Percentiles rank a stretch among this genome's conserved stretches.
Evolutionary conservation across 208 protist species (phyloP).

Genomic region (Leishmania lainsoni): DNA sequence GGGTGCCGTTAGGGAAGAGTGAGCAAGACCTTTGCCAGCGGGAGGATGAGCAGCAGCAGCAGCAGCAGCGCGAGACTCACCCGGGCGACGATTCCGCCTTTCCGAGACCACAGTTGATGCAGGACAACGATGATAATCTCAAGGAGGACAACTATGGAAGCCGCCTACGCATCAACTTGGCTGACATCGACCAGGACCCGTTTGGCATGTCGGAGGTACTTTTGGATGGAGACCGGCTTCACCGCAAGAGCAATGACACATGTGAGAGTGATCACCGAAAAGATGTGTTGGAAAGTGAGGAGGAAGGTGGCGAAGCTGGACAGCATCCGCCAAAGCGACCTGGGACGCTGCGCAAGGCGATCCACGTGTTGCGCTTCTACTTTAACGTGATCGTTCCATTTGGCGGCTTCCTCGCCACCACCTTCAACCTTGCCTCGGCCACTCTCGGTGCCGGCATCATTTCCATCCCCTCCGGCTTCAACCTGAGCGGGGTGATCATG

Average conservation of each 20-base stretch:
- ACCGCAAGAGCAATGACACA: slow-evolving; percentile 5
- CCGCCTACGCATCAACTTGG: slow-evolving; percentile 30
- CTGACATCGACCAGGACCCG: slow-evolving; percentile 23
- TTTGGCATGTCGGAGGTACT: slow-evolving; percentile 13
- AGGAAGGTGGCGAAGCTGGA: neutral
- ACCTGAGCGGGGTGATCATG: slow-evolving; percentile 53
- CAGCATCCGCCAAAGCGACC: neutral
- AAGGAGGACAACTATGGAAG: slow-evolving; percentile 26
- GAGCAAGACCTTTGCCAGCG: neutral
- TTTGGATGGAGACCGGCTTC: slow-evolving; percentile 19
- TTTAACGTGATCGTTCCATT: slow-evolving; percentile 49
- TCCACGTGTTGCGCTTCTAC: slow-evolving; percentile 10
- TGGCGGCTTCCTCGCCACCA: slow-evolving; percentile 44
- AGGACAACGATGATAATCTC: neutral
- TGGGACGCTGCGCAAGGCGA: slow-evolving; percentile 19
- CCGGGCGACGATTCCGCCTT: neutral
- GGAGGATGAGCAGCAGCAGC: neutral
- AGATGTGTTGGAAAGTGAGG: slow-evolving; percentile 16
- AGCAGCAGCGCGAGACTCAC: neutral
- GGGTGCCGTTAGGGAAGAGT: neutral
- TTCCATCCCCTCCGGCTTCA: slow-evolving; percentile 56
- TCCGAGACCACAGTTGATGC: neutral
- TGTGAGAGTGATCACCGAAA: neutral
- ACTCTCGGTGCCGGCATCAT: slow-evolving; percentile 74
- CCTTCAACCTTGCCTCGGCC: slow-evolving; percentile 52